Evolutionary conservation across 164 flowering plant species (phyloP).

Genomic region (Paratinospora sagittata): DNA sequence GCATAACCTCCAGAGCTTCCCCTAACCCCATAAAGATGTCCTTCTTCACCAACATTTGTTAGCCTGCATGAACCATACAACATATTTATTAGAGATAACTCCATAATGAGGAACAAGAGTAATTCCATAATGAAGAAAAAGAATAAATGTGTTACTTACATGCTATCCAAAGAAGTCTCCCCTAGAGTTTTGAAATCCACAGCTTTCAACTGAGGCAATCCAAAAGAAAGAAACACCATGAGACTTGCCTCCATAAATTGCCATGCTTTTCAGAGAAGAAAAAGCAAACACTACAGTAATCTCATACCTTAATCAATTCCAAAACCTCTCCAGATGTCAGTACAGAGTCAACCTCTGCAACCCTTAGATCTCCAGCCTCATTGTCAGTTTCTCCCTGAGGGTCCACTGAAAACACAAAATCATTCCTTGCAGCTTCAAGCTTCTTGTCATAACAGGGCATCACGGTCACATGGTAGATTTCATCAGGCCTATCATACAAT

Average conservation of each 20-base stretch:
- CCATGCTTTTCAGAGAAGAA: background rate
- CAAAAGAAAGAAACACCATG: background rate
- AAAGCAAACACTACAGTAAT: background rate
- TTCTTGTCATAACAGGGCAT: conserved; percentile 99
- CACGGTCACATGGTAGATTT: conserved; percentile 87
- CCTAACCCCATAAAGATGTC: conserved; percentile 69
- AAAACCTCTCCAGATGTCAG: conserved; percentile 94
- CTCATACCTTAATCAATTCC: conserved; percentile 74
- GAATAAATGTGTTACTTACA: conserved; percentile 42
- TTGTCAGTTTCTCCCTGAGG: conserved; percentile 27
- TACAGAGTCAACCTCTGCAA: conserved; percentile 90
- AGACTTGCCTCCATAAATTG: background rate
- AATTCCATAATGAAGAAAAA: background rate
- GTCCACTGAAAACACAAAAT: conserved; percentile 59
- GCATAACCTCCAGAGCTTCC: conserved; percentile 99
- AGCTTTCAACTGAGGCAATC: conserved; percentile 49
- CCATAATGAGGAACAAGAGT: background rate
- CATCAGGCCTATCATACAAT: conserved; percentile 53
- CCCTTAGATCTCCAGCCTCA: conserved; percentile 20
- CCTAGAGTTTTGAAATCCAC: conserved; percentile 64
- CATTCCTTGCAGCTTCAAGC: conserved; percentile 96
- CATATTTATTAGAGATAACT: background rate
- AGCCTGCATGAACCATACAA: conserved; percentile 36
- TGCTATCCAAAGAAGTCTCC: conserved; percentile 67
- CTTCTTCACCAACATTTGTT: conserved; percentile 77